Evolutionary conservation across 306 rosid species (phyloP), one percentile per base, ranked within the genome.

Genomic region (Hippophae tibetana): DNA sequence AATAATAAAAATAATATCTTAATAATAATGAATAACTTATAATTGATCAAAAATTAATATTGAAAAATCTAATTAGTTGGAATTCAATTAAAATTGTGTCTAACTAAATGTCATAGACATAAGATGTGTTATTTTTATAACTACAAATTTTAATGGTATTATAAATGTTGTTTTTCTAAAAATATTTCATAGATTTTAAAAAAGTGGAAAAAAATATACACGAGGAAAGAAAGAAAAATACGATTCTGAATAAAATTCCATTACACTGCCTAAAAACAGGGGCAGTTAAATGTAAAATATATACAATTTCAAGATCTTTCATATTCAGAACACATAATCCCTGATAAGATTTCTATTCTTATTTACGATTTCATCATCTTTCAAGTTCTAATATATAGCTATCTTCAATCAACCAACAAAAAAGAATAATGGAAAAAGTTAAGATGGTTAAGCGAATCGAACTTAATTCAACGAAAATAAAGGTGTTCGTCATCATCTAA

Each of bases 401-500:
- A 27, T 26, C 43, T 55, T 51, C 51, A 74, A 77, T 58, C 93
- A 75, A 62, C 18, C 31, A 60, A 68, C 61, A 40, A 59, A 43
- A 67, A 59, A 54, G 3, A 43, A 26, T 44, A 47, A 44, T 38
- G 42, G 56, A 11, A 47, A 61, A 23, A 6, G 13, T 14, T 13
- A 51, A 56, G 54, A 43, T 14, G 62, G 31, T 47, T 48, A 0
- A 5, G 13, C 40, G 47, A 56, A 43, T 68, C 43, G 10, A 25
- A 61, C 63, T 74, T 18, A 18, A 18, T 18, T 71, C 69, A 85
- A 60, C 86, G 85, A 54, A 74, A 74, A 50, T 66, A 83, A 42
- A 76, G 78, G 75, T 76, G 61, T 72, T 83, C 87, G 25, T 92
- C 98, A 25, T 92, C 96, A 61, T 92, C 96, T 64, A 92, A 74